Conservation (phyloP, 2,329 filamentous ascomycete species). For the Plenodomus lindquistii region DNA sequence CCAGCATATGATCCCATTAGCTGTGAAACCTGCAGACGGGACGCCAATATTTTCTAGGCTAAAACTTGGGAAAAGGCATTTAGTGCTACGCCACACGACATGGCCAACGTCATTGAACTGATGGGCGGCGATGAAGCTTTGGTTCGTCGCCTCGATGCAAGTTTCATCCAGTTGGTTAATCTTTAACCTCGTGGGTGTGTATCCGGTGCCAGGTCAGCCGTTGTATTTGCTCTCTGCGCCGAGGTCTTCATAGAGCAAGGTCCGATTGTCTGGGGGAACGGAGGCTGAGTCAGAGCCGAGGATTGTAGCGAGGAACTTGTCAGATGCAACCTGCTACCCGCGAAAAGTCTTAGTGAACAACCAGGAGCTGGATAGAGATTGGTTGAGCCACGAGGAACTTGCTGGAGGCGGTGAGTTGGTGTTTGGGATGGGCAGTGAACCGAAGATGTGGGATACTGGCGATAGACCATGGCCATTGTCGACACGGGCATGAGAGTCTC, state of each 20-base stretch:
- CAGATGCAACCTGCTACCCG: conserved; percentile 6
- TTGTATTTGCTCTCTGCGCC: conserved; percentile 47
- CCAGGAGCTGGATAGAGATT: conserved; percentile 3
- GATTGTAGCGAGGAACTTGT: conserved; percentile 4
- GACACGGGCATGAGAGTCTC: background rate
- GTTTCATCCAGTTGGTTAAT: conserved; percentile 50
- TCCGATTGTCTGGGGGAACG: conserved; percentile 7
- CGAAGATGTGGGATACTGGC: conserved; percentile 6
- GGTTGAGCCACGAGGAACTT: conserved; percentile 7
- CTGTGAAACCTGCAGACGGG: conserved; percentile 19
- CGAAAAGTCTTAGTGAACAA: conserved; percentile 6
- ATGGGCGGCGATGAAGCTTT: conserved; percentile 44
- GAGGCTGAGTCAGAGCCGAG: conserved; percentile 3
- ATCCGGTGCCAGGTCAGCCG: conserved; percentile 47
- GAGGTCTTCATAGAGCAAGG: conserved; percentile 33
- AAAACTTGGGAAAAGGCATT: conserved; percentile 73
- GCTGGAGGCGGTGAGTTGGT: conserved; percentile 6
- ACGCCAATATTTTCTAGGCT: conserved; percentile 64
- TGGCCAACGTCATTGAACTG: conserved; percentile 39
- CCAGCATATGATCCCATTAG: conserved; percentile 63
- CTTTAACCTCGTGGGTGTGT: conserved; percentile 51
- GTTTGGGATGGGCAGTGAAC: conserved; percentile 6
- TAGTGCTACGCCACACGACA: conserved; percentile 46
- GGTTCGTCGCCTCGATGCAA: conserved; percentile 44
- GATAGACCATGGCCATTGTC: conserved; percentile 8